These are phyloP conservation scores for Hypoxylon sp. DNA, from an alignment of 2,329 filamentous ascomycete genomes.

Conservation along the genomic window DNA sequence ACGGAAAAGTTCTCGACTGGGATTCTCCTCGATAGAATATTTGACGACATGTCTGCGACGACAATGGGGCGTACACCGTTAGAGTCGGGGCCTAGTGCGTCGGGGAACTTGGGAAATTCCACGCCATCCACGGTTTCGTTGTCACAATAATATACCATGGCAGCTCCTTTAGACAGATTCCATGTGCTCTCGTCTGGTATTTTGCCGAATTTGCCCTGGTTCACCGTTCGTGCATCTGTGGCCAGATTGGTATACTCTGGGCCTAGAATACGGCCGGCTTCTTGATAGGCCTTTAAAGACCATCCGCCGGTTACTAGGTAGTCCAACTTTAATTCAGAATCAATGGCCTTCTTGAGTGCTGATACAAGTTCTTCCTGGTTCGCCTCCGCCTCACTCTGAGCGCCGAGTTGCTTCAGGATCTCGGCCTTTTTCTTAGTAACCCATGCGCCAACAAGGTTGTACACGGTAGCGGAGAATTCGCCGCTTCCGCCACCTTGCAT, in stretches of 20 bases:
- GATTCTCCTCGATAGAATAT: conserved; percentile 86
- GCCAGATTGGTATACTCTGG: conserved; percentile 85
- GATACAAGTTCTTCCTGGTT: conserved; percentile 70
- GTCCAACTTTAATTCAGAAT: conserved; percentile 82
- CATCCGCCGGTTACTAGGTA: conserved; percentile 93
- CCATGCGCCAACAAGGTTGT: conserved; percentile 89
- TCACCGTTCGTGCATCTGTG: conserved; percentile 74
- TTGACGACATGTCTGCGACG: conserved; percentile 93
- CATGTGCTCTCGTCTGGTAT: conserved; percentile 85
- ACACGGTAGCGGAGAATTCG: conserved; percentile 85
- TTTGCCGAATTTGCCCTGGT: conserved; percentile 85
- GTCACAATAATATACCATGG: conserved; percentile 90
- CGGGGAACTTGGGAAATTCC: conserved; percentile 83
- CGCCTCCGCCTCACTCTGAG: conserved; percentile 61
- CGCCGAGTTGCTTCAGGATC: conserved; percentile 69
- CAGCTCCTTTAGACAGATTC: conserved; percentile 77
- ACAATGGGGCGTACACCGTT: conserved; percentile 80
- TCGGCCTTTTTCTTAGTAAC: conserved; percentile 76
- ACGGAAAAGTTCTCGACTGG: conserved; percentile 84
- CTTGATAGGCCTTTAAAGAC: conserved; percentile 90
- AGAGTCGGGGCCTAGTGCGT: conserved; percentile 69
- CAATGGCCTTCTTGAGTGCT: conserved; percentile 74
- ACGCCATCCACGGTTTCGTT: conserved; percentile 97
- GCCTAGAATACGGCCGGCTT: conserved; percentile 83
- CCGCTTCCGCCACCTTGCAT: conserved; percentile 90